phyloP scores from a whole-genome alignment of 495 filamentous ascomycete genomes.

The Rhizodiscina lignyota region DNA sequence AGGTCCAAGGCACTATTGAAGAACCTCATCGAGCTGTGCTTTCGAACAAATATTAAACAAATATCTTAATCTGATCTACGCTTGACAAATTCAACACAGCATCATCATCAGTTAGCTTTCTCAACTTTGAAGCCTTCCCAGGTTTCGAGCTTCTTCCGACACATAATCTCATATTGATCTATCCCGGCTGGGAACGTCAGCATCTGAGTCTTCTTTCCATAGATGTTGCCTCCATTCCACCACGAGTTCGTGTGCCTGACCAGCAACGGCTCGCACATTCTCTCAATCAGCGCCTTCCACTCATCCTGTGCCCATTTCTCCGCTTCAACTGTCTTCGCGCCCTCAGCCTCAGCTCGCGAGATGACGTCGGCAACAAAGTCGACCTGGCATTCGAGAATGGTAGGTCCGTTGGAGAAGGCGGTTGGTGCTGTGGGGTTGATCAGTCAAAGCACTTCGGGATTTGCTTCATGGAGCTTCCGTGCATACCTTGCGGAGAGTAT shows the following conservation, averaged over 20 bases:
- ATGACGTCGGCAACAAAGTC: slow-evolving; percentile 11
- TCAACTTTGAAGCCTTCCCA: slow-evolving; percentile 15
- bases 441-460: background rate
- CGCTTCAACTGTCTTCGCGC: slow-evolving; percentile 9
- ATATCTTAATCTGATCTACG: too few species aligned
- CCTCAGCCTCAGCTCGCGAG: slow-evolving; percentile 2
- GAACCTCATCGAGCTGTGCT: too few species aligned
- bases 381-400: slow-evolving; percentile 10
- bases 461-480: too few species aligned
- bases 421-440: slow-evolving; percentile 11
- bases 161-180: slow-evolving; percentile 9
- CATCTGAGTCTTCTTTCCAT: slow-evolving; percentile 13
- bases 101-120: background rate
- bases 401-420: slow-evolving; percentile 13
- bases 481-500: slow-evolving; percentile 8
- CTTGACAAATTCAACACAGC: too few species aligned
- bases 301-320: slow-evolving; percentile 8
- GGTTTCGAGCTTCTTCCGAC: slow-evolving; percentile 10
- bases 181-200: slow-evolving; percentile 13
- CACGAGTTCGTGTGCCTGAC: slow-evolving; percentile 11
- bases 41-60: too few species aligned
- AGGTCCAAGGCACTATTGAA: too few species aligned
- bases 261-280: slow-evolving; percentile 7
- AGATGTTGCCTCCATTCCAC: slow-evolving; percentile 14
- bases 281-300: slow-evolving; percentile 10